Evolutionary conservation across 345 rosid genomes (phyloP).

Genomic region (Pistacia atlantica): DNA sequence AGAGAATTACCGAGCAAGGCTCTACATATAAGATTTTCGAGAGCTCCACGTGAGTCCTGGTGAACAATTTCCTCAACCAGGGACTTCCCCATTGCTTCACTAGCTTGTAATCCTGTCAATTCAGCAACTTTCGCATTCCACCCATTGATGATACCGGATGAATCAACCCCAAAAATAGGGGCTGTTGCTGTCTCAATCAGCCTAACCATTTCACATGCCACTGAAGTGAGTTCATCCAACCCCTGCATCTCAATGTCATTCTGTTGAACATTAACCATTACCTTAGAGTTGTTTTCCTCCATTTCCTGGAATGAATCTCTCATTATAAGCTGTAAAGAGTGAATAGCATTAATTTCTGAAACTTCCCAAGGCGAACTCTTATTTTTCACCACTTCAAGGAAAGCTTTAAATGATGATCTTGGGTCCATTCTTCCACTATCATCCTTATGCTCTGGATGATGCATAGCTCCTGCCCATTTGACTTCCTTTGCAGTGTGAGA

Average conservation of each 20-base stretch:
- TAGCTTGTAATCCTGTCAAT: conserved; percentile 62
- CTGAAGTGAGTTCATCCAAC: conserved; percentile 61
- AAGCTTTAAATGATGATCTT: conserved; percentile 77
- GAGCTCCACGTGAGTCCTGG: conserved; percentile 48
- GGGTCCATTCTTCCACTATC: conserved; percentile 75
- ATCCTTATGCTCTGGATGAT: conserved; percentile 64
- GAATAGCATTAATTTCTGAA: conserved; percentile 77
- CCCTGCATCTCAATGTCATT: conserved; percentile 37
- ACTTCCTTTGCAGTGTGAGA: conserved; percentile 74
- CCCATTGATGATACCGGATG: conserved; percentile 71
- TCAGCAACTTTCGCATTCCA: conserved; percentile 82
- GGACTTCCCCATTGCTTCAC: conserved; percentile 77
- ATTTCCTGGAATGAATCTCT: conserved; percentile 58
- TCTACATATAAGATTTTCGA: conserved; percentile 53
- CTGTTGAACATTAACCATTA: conserved; percentile 24
- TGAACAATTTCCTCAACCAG: conserved; percentile 64
- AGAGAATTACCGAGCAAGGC: conserved; percentile 66
- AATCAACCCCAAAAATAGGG: conserved; percentile 86
- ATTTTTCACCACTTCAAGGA: conserved; percentile 79
- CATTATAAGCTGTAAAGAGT: conserved; percentile 76
- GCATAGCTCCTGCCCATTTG: conserved; percentile 94
- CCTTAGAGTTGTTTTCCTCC: conserved; percentile 45
- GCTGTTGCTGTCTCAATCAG: conserved; percentile 84
- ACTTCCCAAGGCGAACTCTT: conserved; percentile 85
- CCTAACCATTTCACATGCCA: conserved; percentile 86